A percentile compares a stretch with the other conserved stretches of the same genome.
These are phyloP conservation scores for Zygosaccharomyces bailii DNA, from an alignment of 805 yeast species.

Conservation along the genomic window DNA sequence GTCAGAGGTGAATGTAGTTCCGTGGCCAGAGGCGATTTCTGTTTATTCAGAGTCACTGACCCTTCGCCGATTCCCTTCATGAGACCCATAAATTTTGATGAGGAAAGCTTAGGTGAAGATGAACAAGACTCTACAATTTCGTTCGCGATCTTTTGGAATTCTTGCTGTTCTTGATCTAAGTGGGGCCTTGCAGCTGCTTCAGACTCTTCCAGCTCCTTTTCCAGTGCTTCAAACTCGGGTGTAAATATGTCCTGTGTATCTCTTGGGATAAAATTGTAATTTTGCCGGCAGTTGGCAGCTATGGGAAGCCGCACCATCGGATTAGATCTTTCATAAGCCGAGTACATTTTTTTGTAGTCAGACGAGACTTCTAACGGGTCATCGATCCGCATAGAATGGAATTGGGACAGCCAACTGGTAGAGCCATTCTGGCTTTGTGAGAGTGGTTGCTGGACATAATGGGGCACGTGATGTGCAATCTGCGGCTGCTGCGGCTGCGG, in stretches of 20 bases:
- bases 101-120: slow-evolving; percentile 21
- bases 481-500: slow-evolving; percentile 7
- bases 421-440: not conserved
- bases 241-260: slow-evolving; percentile 14
- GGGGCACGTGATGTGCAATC: slow-evolving; percentile 8
- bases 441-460: slow-evolving; percentile 7
- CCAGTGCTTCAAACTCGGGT: slow-evolving; percentile 25
- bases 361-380: slow-evolving; percentile 33
- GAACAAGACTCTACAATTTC: slow-evolving; percentile 25
- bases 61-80: slow-evolving; percentile 34
- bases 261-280: not conserved
- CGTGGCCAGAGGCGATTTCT: slow-evolving; percentile 14
- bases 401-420: slow-evolving; percentile 25
- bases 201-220: slow-evolving; percentile 20
- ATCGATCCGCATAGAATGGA: slow-evolving; percentile 26
- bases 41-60: slow-evolving; percentile 26
- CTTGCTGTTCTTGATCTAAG: slow-evolving; percentile 24
- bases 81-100: slow-evolving; percentile 31
- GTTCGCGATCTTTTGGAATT: slow-evolving; percentile 29
- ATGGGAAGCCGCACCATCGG: slow-evolving; percentile 9
- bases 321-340: slow-evolving; percentile 21
- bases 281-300: not conserved
- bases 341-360: slow-evolving; percentile 30
- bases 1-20: slow-evolving; percentile 26
- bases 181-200: slow-evolving; percentile 1